Base-by-base conservation (phyloP, 495 filamentous ascomycete species). In the Xylaria cubensis region DNA sequence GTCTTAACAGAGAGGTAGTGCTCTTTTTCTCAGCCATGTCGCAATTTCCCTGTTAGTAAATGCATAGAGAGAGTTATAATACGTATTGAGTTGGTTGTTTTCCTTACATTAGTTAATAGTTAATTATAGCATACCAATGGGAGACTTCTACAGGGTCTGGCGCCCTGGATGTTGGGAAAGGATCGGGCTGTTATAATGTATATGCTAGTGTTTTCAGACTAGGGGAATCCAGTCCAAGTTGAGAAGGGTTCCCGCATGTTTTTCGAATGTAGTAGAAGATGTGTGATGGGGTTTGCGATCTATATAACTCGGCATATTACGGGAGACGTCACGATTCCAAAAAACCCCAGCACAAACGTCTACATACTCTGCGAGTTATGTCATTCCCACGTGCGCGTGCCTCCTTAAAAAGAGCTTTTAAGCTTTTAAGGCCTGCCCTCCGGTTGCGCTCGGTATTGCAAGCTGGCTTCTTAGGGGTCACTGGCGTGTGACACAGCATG, bases 241-340 rank as follows among this genome's bases (percentile, higher is more conserved):
- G n/a, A 61, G 24, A 39, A 39, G 58, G 58, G 12, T 36, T 13
- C 34, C 17, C 34, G 7, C 39, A 12, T 34, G 8, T 61, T 36
- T 39, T 17, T 32, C 21, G 53, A 21, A 21, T 21, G 7, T 34
- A 19, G 32, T 34, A 19, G 32, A 39, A 61, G 58, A 39, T 17
- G 19, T 39, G 32, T 39, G 17, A 7, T 21, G 17, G n/a, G 58
- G 17, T 34, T 39, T n/a, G 32, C 6, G 34, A 55, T 53, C 29
- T 56, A 61, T 39, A 61, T 39, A 61, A 61, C 58, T 17, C 34
- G 34, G 58, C 58, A 39, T 21, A 39, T 61, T 19, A 6, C 32
- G 58, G 34, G 58, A 39, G 34, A 39, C 39, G 10, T 61, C 17
- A 17, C 32, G 58, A n/a, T 61, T 39, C 21, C 34, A n/a, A 34